Conservation (phyloP, 2,329 filamentous ascomycete genomes). For the Alternaria triticimaculans region DNA sequence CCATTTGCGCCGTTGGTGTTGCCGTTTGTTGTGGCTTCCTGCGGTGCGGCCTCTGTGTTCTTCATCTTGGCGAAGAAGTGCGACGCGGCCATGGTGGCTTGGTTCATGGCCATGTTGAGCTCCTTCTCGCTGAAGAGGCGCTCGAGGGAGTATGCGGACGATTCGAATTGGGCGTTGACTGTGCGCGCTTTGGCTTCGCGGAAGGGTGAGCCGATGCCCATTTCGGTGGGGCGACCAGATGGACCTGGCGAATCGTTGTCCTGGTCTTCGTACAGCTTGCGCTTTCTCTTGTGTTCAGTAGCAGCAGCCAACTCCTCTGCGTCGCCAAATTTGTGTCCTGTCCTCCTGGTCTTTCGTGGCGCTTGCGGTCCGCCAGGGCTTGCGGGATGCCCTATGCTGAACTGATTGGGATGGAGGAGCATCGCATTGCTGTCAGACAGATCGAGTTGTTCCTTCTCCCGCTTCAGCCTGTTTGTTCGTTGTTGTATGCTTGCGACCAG, state of each 20-base stretch:
- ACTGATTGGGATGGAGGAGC: constrained; percentile 69
- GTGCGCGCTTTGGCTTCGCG: constrained; percentile 61
- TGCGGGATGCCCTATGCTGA: constrained; percentile 68
- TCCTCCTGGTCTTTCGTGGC: constrained; percentile 68
- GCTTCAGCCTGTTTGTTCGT: constrained; percentile 64
- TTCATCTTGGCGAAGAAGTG: constrained; percentile 64
- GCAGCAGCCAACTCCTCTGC: constrained; percentile 55
- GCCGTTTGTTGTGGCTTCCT: constrained; percentile 41
- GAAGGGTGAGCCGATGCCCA: constrained; percentile 58
- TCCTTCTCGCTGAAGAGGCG: constrained; percentile 73
- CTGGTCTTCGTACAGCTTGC: constrained; percentile 63
- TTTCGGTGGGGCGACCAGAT: constrained; percentile 54
- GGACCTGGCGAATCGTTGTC: constrained; percentile 66
- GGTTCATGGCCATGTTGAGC: constrained; percentile 66
- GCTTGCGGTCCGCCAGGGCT: constrained; percentile 67
- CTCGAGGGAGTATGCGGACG: constrained; percentile 66
- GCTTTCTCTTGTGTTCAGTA: constrained; percentile 62
- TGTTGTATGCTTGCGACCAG: constrained; percentile 64
- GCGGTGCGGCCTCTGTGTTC: constrained; percentile 36
- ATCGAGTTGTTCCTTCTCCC: constrained; percentile 71
- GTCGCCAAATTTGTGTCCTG: constrained; percentile 63
- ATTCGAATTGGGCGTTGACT: constrained; percentile 63
- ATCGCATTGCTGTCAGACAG: constrained; percentile 71
- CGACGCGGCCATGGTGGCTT: constrained; percentile 65
- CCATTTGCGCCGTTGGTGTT: constrained; percentile 44